These are phyloP conservation scores for Pyrenochaeta sp. DNA, from an alignment of 2,329 filamentous ascomycete genomes.

Conservation along the genomic window DNA sequence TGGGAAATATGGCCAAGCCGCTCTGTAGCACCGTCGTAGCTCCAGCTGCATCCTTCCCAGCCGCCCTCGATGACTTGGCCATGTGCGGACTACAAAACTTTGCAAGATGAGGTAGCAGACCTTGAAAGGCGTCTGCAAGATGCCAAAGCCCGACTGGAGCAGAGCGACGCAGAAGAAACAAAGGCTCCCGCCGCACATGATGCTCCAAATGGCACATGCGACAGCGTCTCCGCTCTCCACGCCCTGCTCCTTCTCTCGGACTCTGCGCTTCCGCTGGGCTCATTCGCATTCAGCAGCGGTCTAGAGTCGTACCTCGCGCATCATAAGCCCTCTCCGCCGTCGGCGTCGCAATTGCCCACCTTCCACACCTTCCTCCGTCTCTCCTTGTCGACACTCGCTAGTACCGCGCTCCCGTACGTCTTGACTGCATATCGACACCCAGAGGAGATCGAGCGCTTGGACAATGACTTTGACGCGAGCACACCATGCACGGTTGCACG, in stretches of 20 bases:
- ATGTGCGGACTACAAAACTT: slow-evolving; percentile 34
- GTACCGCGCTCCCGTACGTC: slow-evolving; percentile 77
- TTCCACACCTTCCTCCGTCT: slow-evolving; percentile 74
- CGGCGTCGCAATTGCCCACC: slow-evolving; percentile 48
- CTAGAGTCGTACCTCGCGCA: slow-evolving; percentile 85
- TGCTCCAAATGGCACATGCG: slow-evolving; percentile 7
- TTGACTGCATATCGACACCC: slow-evolving; percentile 71
- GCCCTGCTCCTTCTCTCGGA: slow-evolving; percentile 80
- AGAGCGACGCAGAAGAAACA: slow-evolving; percentile 24
- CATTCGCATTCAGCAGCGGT: slow-evolving; percentile 86
- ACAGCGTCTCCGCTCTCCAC: slow-evolving; percentile 57
- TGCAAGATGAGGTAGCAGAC: slow-evolving; percentile 64
- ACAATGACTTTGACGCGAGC: slow-evolving; percentile 79
- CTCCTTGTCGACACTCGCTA: slow-evolving; percentile 75
- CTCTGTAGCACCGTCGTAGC: slow-evolving; percentile 11
- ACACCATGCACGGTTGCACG: slow-evolving; percentile 82
- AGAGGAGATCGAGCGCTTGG: slow-evolving; percentile 62
- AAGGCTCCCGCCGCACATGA: slow-evolving; percentile 20
- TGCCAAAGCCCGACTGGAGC: slow-evolving; percentile 58
- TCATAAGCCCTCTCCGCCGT: slow-evolving; percentile 51
- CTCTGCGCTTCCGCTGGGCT: slow-evolving; percentile 81
- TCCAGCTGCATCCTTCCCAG: slow-evolving; percentile 15
- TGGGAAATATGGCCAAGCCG: slow-evolving; percentile 32
- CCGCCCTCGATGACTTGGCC: slow-evolving; percentile 36
- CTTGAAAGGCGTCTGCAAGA: slow-evolving; percentile 62